phyloP scores from a whole-genome alignment of 306 rosid species.

The Notholithocarpus densiflorus region DNA sequence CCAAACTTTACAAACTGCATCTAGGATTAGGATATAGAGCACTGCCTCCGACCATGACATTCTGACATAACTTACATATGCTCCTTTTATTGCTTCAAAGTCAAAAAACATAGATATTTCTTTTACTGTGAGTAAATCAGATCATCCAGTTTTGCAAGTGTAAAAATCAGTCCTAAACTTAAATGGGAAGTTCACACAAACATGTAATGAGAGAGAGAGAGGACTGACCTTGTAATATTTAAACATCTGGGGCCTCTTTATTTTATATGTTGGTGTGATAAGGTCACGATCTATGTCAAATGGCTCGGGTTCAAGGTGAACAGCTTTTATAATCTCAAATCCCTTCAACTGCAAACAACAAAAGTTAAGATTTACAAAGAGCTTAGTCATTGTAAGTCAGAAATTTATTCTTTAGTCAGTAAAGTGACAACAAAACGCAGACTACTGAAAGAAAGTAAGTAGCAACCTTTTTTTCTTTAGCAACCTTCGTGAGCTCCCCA shows the following conservation, averaged over 20 bases:
- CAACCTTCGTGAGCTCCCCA: conserved; percentile 66
- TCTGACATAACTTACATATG: too few relatives aligned
- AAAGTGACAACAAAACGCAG: background rate
- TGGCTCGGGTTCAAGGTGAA: conserved; percentile 81
- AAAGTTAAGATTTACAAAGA: conserved; percentile 10
- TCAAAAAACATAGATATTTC: background rate
- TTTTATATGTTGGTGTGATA: conserved; percentile 88
- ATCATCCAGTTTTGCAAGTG: background rate
- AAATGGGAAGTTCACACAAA: background rate
- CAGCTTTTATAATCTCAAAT: conserved; percentile 68
- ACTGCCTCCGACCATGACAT: too few relatives aligned
- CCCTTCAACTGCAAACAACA: conserved; percentile 79
- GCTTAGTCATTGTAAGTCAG: conserved; percentile 22
- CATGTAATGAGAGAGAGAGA: background rate
- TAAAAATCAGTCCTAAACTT: background rate
- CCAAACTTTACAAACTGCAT: background rate
- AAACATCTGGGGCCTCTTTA: conserved; percentile 87
- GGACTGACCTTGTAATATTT: conserved; percentile 75
- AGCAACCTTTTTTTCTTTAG: conserved; percentile 78
- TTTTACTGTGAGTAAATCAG: background rate
- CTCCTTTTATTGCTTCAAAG: too few relatives aligned
- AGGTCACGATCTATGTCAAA: conserved; percentile 97
- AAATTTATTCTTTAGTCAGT: background rate
- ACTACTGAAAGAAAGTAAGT: conserved; percentile 4
- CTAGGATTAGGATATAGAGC: too few relatives aligned